Conservation (phyloP, 2,329 filamentous ascomycete species). For the Orbilia blumenaviensis region DNA sequence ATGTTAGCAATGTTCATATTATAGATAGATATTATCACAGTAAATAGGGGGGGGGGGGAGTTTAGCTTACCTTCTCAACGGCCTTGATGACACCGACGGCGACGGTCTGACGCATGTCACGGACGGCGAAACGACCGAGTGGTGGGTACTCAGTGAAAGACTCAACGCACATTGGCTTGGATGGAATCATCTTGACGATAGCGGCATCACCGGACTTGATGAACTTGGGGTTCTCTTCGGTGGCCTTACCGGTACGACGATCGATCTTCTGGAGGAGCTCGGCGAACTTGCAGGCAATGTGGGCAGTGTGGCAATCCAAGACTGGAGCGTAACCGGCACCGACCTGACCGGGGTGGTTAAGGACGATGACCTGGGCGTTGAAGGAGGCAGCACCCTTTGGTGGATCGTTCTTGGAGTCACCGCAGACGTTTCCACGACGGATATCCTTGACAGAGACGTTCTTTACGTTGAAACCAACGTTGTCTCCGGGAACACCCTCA, state of each 20-base stretch:
- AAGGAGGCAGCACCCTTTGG: slow-evolving; percentile 88
- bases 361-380: slow-evolving; percentile 99
- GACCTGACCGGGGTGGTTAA: slow-evolving; percentile 99
- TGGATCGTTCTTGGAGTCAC: slow-evolving; percentile 99
- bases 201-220: slow-evolving; percentile 99
- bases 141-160: slow-evolving; percentile 99
- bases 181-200: slow-evolving; percentile 99
- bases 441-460: slow-evolving; percentile 99
- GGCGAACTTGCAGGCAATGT: slow-evolving; percentile 99
- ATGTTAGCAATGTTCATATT: background rate
- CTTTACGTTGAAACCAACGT: slow-evolving; percentile 99
- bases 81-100: slow-evolving; percentile 95
- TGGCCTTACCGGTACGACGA: slow-evolving; percentile 98
- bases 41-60: background rate
- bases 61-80: slow-evolving; percentile 72
- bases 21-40: background rate
- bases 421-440: slow-evolving; percentile 98
- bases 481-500: slow-evolving; percentile 98
- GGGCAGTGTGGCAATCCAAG: slow-evolving; percentile 99
- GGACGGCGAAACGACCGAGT: slow-evolving; percentile 99
- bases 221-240: slow-evolving; percentile 94
- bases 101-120: slow-evolving; percentile 94
- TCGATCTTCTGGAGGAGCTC: slow-evolving; percentile 99
- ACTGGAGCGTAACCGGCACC: slow-evolving; percentile 99
- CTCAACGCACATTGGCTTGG: slow-evolving; percentile 99